phyloP scores from a whole-genome alignment of 2,329 filamentous ascomycete genomes.

The Pleurostoma richardsiae region DNA sequence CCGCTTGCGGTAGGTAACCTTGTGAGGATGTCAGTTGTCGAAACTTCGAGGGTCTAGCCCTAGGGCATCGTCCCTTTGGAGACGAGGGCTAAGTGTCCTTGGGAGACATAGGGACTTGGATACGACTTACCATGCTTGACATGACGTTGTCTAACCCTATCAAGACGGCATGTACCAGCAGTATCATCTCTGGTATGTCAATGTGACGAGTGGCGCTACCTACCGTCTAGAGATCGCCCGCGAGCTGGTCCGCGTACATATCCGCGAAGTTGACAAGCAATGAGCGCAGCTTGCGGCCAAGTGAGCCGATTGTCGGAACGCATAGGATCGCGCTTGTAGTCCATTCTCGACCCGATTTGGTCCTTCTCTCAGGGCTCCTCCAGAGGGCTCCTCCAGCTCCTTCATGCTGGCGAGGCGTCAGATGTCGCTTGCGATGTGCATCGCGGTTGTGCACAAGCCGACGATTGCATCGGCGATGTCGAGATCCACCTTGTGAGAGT shows the following conservation, averaged over 20 bases:
- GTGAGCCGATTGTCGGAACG: constrained; percentile 38
- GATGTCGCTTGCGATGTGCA: constrained; percentile 71
- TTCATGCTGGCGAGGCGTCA: constrained; percentile 71
- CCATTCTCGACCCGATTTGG: constrained; percentile 8
- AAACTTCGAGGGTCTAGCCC: too few species aligned
- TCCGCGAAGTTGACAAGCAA: constrained; percentile 14
- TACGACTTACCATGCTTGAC: neutral
- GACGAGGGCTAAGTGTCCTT: too few species aligned
- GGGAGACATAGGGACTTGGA: too few species aligned
- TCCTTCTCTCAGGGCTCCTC: too few species aligned
- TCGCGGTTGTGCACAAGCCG: constrained; percentile 72
- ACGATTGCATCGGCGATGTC: constrained; percentile 73
- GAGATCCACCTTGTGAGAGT: constrained; percentile 75
- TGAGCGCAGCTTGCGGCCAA: constrained; percentile 30
- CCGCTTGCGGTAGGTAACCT: constrained; percentile 71
- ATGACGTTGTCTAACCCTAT: constrained; percentile 34
- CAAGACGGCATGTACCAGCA: constrained; percentile 63
- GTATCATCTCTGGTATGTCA: constrained; percentile 60
- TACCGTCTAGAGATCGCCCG: constrained; percentile 72
- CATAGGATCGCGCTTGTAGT: constrained; percentile 45
- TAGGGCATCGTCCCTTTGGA: too few species aligned
- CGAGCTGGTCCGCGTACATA: constrained; percentile 20
- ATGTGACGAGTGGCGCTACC: constrained; percentile 48
- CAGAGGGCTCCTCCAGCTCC: constrained; percentile 65
- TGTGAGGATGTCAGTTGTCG: constrained; percentile 20